Evolutionary conservation across 768 basidiomycete genomes (phyloP), one percentile per base, ranked within the genome.

Genomic region (Phlegmacium glaucopus): DNA sequence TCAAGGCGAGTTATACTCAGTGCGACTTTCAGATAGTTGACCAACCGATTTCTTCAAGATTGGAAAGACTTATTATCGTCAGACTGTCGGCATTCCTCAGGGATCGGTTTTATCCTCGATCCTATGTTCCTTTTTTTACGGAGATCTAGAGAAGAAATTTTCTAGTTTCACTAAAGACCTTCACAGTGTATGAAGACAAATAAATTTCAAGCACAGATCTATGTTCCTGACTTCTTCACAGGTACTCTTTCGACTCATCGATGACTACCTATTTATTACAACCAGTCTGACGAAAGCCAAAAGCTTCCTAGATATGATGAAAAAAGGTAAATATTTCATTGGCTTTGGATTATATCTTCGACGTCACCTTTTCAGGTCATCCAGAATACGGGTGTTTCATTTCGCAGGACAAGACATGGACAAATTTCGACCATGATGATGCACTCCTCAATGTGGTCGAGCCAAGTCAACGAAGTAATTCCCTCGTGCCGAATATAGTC

Each of bases 71-170:
- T 91, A 86, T 59, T 95, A 87, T 61, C 82, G 87, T 10, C 96
- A 99, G 64, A 79, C 77, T n/a, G 79, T 90, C 25, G 96, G 96
- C 2, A 99, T 99, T 17, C 95, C 96, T 1, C 96, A 99, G 65
- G 96, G 96, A 16, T 97, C 94, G 2, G 82, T 94, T n/a, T 69
- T 98, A n/a, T 96, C 94, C 6, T 79, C 88, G 0, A 61, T 98
- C n/a, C 69, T 99, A 1, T 99, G 96, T 62, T 87, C 89, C 1
- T 90, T 94, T 66, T 96, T 91, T 63, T 99, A 97, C 55, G 94
- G 92, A 6, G 86, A 95, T 59, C 73, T 99, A 50, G 96, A 98
- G 65, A 77, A 69, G 26, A 69, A 59, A 6, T 74, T 79, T 36
- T 69, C 73, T 25, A 63, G 68, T 32, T 83, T 87, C 52, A 77